Evolutionary conservation across 257 asterid species (phyloP).

Genomic region (Primulina eburnea): DNA sequence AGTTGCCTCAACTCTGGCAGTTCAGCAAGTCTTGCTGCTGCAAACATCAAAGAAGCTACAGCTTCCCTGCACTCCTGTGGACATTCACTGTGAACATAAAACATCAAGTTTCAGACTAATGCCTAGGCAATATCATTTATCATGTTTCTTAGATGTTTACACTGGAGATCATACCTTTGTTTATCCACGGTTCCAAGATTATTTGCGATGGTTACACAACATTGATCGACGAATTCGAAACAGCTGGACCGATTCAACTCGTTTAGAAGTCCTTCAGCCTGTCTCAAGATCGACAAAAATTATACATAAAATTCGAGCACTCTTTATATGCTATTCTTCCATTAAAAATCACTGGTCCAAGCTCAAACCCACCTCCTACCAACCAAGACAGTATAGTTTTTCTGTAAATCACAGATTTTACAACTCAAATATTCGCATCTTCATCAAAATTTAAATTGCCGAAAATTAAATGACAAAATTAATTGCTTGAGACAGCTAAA

Average conservation of each 20-base stretch:
- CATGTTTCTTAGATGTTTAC: background rate
- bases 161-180: constrained; percentile 28
- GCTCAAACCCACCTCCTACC: background rate
- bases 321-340: background rate
- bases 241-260: constrained; percentile 43
- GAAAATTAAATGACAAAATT: too few species aligned
- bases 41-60: constrained; percentile 43
- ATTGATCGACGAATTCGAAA: constrained; percentile 43
- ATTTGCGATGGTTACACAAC: constrained; percentile 27
- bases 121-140: too few species aligned
- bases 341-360: background rate
- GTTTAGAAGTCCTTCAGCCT: constrained; percentile 47
- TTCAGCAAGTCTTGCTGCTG: constrained; percentile 53
- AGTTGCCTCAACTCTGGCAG: constrained; percentile 53
- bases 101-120: background rate
- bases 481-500: too few species aligned
- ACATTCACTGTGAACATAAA: constrained; percentile 37
- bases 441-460: background rate
- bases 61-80: constrained; percentile 59
- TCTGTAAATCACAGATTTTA: too few species aligned
- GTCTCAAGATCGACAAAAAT: constrained; percentile 1
- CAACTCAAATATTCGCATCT: background rate
- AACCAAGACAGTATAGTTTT: too few species aligned
- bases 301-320: too few species aligned
- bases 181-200: constrained; percentile 35